Evolutionary conservation across 2,329 filamentous ascomycete species (phyloP), one percentile per base, ranked within the genome.

Genomic region (Sporothrix humicola): DNA sequence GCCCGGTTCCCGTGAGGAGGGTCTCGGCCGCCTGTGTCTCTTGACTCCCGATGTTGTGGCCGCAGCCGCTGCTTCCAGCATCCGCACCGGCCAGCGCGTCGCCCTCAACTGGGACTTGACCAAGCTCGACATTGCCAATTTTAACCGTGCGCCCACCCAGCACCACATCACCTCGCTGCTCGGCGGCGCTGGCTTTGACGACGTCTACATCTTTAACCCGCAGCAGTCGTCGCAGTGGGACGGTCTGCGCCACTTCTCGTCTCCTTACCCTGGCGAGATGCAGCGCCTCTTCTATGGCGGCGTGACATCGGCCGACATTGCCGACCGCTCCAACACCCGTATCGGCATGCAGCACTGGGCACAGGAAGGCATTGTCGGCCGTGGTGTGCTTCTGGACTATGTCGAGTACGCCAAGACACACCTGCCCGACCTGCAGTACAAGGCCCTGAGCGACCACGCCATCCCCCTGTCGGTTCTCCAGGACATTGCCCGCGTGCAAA

Each of bases 11-110:
- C 78, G 78, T 44, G 84, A 87, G 70, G 87, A 89, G 79, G 87
- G 87, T 3, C 79, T 88, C 0, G 87, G 87, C 26, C 84, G 86
- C 73, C 81, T 85, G 6, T 83, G 81, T 0, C 82, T 86, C 3
- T 82, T 90, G 37, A 89, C 87, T 0, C 84, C 87, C 1, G 82
- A 87, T 1, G 80, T 86, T 1, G 85, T 89, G 2, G 83, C 84
- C 6, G 80, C 81, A 44, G 83, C 85, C 0, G 87, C 87, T 2
- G 80, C 82, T 4, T 80, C 81, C 5, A 84, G 87, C 76, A 88
- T 89, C 76, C 82, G 81, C 54, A 85, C 84, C 0, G 88, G 88
- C 13, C 81, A 81, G 23, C 82, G 86, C 46, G 83, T 88, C 31
- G 85, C 85, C 10, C 81, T 90, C 54, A 72, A 76, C 59, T 76